Conservation (phyloP, 495 filamentous ascomycete genomes). For the Antarctomyces pellizariae region DNA sequence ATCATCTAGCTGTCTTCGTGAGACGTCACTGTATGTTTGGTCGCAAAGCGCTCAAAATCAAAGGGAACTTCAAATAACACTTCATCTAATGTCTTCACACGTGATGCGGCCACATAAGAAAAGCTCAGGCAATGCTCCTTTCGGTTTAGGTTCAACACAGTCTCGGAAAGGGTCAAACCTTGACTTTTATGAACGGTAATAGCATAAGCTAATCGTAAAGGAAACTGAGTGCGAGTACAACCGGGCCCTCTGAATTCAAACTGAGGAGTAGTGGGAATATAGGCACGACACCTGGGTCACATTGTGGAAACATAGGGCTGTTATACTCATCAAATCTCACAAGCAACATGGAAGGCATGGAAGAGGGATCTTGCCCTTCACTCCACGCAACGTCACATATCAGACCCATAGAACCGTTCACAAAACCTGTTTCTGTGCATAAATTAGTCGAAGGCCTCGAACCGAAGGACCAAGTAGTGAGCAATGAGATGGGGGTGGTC, state of each 20-base stretch:
- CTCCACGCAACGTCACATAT: conserved; percentile 1
- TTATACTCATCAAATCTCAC: conserved; percentile 4
- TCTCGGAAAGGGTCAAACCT: conserved; percentile 3
- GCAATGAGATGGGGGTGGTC: conserved; percentile 2
- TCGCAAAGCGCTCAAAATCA: conserved; percentile 4
- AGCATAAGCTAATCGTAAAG: conserved; percentile 5
- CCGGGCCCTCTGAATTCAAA: conserved; percentile 2
- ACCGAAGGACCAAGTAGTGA: conserved; percentile 3
- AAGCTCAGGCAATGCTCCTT: conserved; percentile 4
- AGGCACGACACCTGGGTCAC: conserved; percentile 1
- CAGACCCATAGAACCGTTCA: conserved; percentile 2
- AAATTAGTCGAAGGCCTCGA: conserved; percentile 3
- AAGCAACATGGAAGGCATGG: conserved; percentile 1
- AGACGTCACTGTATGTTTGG: neutral
- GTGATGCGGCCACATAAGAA: conserved; percentile 5
- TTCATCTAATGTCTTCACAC: conserved; percentile 5
- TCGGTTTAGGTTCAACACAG: conserved; percentile 4
- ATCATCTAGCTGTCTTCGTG: conserved; percentile 2
- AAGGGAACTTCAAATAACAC: conserved; percentile 7
- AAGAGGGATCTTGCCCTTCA: conserved; percentile 2
- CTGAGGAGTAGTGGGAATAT: conserved; percentile 2
- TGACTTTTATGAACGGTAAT: conserved; percentile 8
- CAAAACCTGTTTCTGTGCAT: neutral
- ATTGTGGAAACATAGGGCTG: conserved; percentile 1
- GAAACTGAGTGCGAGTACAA: conserved; percentile 6